Evolutionary conservation across 2,329 filamentous ascomycete genomes (phyloP), one percentile per base, ranked within the genome.

Genomic region (Akanthomyces lecanii): DNA sequence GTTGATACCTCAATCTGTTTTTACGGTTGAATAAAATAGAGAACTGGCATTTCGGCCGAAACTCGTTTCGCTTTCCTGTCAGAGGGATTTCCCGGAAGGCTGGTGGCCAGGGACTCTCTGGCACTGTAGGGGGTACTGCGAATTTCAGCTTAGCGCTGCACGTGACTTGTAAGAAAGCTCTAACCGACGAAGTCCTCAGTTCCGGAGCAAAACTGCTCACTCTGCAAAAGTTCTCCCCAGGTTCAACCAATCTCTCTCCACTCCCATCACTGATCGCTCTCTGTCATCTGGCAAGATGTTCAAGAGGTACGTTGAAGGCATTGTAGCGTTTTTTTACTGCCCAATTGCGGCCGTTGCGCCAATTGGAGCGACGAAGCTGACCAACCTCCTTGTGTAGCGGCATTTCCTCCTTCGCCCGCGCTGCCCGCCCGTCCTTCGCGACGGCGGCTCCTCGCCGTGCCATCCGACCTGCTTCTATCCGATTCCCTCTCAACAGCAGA

Each of bases 241-340:
- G 71, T 74, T 75, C 76, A 75, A 77, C 76, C 74, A 79, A 81
- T 80, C 78, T 78, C 78, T 81, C 81, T 83, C 81, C 82, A 81
- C 82, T 79, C 80, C 75, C 78, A 81, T 84, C 77, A 78, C 77
- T 77, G 79, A 83, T 81, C 81, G 83, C 84, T 85, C 83, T 85
- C 81, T 80, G 80, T 83, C 83, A 86, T 87, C 85, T 82, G 79
- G 79, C 83, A 90, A 84, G 86, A 91, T 91, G 89, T 89, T 90
- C 82, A 90, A 90, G 88, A 90, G 88, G 89, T 91, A 80, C 80
- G 87, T 85, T 73, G 62, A 66, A 65, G 67, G 66, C 71, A 66
- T 64, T 69, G 66, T 59, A 75, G 66, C 44, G 53, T 68, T 59
- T 69, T 73, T 70, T 67, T 61, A 65, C 64, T 64, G 63, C 66